Conservation (phyloP, 2,329 filamentous ascomycete genomes). For the Cercospora berteroae region DNA sequence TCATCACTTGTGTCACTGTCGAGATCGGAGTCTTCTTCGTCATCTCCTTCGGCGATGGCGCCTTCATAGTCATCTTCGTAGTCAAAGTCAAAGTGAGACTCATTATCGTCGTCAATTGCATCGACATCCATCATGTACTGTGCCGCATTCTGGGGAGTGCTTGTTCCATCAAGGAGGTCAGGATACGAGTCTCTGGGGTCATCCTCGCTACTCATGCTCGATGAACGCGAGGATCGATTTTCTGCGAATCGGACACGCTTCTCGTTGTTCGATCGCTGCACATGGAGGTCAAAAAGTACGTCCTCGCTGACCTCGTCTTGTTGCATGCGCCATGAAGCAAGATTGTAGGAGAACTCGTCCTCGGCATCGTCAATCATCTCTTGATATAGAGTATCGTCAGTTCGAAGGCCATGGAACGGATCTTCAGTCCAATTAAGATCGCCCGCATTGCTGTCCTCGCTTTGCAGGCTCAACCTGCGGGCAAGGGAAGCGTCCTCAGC, state of each 20-base stretch:
- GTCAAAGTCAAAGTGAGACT: constrained; percentile 37
- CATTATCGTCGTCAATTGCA: constrained; percentile 33
- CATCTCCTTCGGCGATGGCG: constrained; percentile 31
- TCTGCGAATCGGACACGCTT: constrained; percentile 40
- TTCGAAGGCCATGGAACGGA: constrained; percentile 32
- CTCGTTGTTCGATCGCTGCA: constrained; percentile 28
- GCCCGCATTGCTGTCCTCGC: constrained; percentile 22
- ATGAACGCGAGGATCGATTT: constrained; percentile 32
- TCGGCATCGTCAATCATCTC: constrained; percentile 35
- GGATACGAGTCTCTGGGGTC: constrained; percentile 37
- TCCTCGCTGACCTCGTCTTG: constrained; percentile 20
- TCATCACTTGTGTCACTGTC: constrained; percentile 34
- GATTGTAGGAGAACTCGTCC: constrained; percentile 19
- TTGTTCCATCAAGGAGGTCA: constrained; percentile 37
- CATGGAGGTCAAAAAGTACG: constrained; percentile 15
- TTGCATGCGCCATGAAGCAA: constrained; percentile 30
- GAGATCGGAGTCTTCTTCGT: constrained; percentile 32
- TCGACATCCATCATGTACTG: constrained; percentile 27
- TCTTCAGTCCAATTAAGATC: constrained; percentile 32
- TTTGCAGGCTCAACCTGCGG: constrained; percentile 29
- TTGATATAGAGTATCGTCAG: constrained; percentile 27
- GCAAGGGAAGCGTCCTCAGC: constrained; percentile 23
- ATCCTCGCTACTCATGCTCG: constrained; percentile 36
- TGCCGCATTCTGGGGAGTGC: constrained; percentile 20
- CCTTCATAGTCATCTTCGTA: constrained; percentile 37